These are phyloP conservation scores for Solanum hybrid DNA, from an alignment of 305 asterid genomes.

Conservation along the genomic window DNA sequence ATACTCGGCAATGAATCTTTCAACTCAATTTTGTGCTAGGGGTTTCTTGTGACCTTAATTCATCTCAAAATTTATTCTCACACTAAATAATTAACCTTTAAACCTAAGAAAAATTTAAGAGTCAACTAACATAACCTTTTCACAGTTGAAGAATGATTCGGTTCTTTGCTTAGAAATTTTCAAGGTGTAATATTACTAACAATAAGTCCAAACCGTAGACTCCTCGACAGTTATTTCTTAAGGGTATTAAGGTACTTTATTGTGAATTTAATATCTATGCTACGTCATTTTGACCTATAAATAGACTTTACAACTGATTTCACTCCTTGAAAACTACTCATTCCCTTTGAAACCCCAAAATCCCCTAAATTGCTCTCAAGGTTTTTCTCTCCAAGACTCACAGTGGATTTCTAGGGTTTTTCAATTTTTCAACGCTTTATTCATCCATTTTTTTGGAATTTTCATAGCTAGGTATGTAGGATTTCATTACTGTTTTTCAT, in stretches of 20 bases:
- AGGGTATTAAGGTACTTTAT: background rate
- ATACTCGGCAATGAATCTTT: background rate
- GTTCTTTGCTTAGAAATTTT: background rate
- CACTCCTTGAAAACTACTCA: background rate
- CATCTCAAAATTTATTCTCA: background rate
- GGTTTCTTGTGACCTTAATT: background rate
- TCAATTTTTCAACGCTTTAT: too few relatives aligned
- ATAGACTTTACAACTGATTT: too few relatives aligned
- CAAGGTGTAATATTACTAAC: background rate
- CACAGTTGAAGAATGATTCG: background rate
- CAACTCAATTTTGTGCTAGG: background rate
- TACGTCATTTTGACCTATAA: background rate
- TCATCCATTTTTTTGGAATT: background rate
- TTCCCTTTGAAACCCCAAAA: background rate
- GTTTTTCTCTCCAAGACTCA: background rate
- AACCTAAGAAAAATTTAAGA: background rate
- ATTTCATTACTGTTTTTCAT: too few relatives aligned
- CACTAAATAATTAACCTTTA: background rate
- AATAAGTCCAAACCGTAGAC: background rate
- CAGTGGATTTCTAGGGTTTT: too few relatives aligned
- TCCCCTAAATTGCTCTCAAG: background rate
- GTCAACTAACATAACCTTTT: background rate
- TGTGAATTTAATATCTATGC: background rate
- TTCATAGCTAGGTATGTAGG: background rate
- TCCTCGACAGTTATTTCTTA: background rate